These are phyloP conservation scores for Oryza nivara DNA, from an alignment of 176 grass and related monocot genomes.

Conservation along the genomic window DNA sequence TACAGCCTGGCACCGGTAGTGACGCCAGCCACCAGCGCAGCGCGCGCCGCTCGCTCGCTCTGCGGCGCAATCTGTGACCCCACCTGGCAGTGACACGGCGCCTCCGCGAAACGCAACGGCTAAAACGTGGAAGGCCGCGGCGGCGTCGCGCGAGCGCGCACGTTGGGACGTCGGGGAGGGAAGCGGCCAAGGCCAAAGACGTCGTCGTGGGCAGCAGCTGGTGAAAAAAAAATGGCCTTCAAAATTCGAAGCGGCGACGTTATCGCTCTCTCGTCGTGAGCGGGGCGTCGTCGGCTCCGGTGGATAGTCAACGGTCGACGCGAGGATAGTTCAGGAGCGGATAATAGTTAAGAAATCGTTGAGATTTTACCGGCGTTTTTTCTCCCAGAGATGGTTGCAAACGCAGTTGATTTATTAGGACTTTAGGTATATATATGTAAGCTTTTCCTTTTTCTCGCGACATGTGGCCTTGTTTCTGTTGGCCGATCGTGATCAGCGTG, in stretches of 20 bases:
- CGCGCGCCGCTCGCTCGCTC: neutral
- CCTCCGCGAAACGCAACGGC: neutral
- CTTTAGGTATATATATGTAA: too few relatives aligned
- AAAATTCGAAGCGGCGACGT: neutral
- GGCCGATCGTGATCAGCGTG: slow-evolving; percentile 7
- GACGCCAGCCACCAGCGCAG: neutral
- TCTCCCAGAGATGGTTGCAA: neutral
- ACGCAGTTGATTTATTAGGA: neutral
- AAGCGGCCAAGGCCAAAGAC: neutral
- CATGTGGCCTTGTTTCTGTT: neutral
- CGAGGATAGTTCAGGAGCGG: neutral
- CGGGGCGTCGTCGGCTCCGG: neutral
- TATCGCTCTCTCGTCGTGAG: neutral
- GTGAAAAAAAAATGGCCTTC: neutral
- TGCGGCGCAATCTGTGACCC: neutral
- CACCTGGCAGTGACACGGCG: neutral
- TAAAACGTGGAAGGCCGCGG: too few relatives aligned
- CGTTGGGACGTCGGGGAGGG: neutral
- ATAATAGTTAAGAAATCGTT: neutral
- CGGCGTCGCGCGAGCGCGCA: neutral
- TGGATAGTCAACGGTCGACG: slow-evolving; percentile 20
- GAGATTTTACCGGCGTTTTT: neutral
- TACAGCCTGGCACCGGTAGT: slow-evolving; percentile 4
- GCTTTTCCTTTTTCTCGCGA: neutral
- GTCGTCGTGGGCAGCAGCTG: neutral